These are phyloP conservation scores for Pyronema omphalodes DNA, from an alignment of 495 filamentous ascomycete species.

Conservation along the genomic window DNA sequence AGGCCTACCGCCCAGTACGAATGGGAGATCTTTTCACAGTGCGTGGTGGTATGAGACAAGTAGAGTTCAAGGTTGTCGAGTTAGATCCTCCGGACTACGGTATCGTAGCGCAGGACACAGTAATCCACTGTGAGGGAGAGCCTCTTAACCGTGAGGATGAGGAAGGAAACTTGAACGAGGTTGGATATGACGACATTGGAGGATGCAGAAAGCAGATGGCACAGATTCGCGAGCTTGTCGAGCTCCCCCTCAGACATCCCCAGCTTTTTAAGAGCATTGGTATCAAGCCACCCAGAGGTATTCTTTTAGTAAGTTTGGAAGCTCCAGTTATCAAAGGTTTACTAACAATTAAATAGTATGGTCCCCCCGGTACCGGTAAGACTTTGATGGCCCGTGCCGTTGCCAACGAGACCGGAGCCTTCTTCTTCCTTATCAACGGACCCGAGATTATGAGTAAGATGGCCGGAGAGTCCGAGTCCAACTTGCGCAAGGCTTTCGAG, in stretches of 20 bases:
- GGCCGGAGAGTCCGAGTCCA: conserved; percentile 97
- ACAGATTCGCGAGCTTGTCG: conserved; percentile 94
- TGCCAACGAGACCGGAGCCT: conserved; percentile 94
- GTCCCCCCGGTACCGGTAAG: conserved; percentile 96
- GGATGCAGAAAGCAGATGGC: conserved; percentile 99
- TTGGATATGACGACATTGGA: conserved; percentile 98
- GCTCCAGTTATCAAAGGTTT: background rate
- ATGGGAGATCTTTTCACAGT: conserved; percentile 96
- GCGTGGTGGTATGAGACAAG: conserved; percentile 92
- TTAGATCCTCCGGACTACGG: conserved; percentile 95
- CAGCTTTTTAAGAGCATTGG: conserved; percentile 99
- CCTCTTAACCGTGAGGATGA: conserved; percentile 97
- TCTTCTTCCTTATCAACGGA: conserved; percentile 97
- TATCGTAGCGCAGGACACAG: conserved; percentile 94
- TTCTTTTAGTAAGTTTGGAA: conserved; percentile 43
- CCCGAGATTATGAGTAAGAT: conserved; percentile 99
- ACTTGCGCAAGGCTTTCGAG: conserved; percentile 92
- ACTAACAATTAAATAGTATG: conserved; percentile 34
- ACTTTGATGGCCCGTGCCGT: conserved; percentile 97
- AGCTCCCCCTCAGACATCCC: conserved; percentile 86
- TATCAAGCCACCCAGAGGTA: conserved; percentile 98
- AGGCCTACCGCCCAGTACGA: conserved; percentile 89
- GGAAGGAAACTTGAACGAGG: conserved; percentile 96
- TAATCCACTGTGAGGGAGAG: conserved; percentile 97
- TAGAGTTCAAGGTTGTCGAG: conserved; percentile 98